These are phyloP conservation scores for Ceratopteris richardii DNA, from an alignment of 75 land plant species.

Conservation along the genomic window DNA sequence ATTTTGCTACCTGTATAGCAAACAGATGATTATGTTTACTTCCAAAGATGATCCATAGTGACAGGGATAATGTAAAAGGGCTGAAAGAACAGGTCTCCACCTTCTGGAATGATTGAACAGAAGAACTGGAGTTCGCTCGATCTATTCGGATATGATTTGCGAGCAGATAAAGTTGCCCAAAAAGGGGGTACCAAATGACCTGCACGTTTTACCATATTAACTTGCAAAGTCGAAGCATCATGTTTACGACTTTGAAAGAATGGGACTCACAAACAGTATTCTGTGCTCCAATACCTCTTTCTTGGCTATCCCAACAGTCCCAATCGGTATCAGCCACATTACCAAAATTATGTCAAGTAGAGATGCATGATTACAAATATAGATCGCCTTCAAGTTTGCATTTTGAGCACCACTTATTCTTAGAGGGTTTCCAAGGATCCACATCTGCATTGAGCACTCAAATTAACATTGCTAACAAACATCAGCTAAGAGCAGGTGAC, in stretches of 20 bases:
- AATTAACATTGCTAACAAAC: too few relatives aligned
- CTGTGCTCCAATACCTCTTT: constrained; percentile 24
- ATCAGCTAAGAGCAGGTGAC: too few relatives aligned
- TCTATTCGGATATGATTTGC: constrained; percentile 51
- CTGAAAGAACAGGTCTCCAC: too few relatives aligned
- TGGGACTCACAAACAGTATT: too few relatives aligned
- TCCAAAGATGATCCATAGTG: too few relatives aligned
- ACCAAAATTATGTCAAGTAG: constrained; percentile 43
- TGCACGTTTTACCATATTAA: constrained; percentile 1
- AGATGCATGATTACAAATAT: constrained; percentile 53
- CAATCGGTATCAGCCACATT: constrained; percentile 47
- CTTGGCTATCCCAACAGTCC: constrained; percentile 51
- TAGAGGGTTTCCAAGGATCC: constrained; percentile 49
- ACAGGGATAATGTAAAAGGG: too few relatives aligned
- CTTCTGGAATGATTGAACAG: constrained; percentile 39
- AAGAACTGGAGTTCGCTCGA: constrained; percentile 35
- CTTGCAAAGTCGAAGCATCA: too few relatives aligned
- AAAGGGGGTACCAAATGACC: constrained; percentile 49
- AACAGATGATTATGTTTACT: too few relatives aligned
- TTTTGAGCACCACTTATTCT: constrained; percentile 38
- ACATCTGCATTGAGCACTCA: constrained; percentile 35
- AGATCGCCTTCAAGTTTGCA: constrained; percentile 37
- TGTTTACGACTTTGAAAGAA: too few relatives aligned
- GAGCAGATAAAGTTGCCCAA: constrained; percentile 44
- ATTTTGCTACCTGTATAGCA: constrained; percentile 32